A percentile compares a stretch with the other conserved stretches of the same genome.
phyloP scores from a whole-genome alignment of 2,329 filamentous ascomycete species.

The Penicillium sp. region DNA sequence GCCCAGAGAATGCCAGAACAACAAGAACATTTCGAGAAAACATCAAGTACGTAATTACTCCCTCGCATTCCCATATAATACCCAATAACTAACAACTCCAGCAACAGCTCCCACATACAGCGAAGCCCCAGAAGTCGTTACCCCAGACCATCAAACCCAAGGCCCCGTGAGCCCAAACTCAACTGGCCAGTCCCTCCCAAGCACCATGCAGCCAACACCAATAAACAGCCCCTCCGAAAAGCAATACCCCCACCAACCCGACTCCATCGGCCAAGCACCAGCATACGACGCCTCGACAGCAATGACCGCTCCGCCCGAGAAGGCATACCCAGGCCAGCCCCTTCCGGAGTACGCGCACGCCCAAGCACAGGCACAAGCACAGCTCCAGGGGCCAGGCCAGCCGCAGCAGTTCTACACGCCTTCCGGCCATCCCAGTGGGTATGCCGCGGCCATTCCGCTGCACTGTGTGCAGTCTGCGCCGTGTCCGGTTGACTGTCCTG shows the following conservation, averaged over 20 bases:
- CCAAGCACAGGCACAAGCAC: background rate
- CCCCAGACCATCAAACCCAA: background rate
- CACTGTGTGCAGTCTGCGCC: slow-evolving; percentile 31
- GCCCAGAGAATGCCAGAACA: background rate
- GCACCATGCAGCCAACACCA: background rate
- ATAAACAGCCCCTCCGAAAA: background rate
- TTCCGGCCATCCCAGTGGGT: slow-evolving; percentile 20
- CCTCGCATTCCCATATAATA: background rate
- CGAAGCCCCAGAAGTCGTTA: slow-evolving; percentile 3
- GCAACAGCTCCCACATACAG: background rate
- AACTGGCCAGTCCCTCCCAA: background rate
- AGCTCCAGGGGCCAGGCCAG: background rate
- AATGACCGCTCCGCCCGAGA: background rate
- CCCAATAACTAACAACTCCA: background rate
- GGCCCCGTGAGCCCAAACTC: background rate
- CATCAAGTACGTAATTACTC: background rate
- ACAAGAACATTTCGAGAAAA: background rate
- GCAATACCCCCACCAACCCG: slow-evolving; percentile 2
- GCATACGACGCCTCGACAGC: background rate
- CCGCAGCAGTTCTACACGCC: slow-evolving; percentile 17
- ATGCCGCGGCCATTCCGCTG: slow-evolving; percentile 24
- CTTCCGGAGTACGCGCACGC: background rate
- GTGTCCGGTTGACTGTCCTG: slow-evolving; percentile 49
- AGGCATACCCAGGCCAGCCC: slow-evolving; percentile 19
- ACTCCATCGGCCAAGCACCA: background rate